Base-by-base conservation (phyloP, 768 basidiomycete genomes). In the Serendipita sp. region DNA sequence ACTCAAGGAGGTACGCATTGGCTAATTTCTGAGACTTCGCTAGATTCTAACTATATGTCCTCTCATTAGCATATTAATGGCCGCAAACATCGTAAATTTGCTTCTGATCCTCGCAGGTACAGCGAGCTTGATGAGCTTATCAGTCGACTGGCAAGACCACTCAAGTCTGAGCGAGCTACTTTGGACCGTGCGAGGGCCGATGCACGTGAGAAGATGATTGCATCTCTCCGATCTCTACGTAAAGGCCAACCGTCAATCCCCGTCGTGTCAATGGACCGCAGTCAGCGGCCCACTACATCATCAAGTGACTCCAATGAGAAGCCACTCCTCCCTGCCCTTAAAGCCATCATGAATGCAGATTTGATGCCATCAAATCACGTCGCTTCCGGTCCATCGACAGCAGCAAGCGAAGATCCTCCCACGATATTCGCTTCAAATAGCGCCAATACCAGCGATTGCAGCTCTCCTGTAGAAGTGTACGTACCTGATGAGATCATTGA, bases 11-110 rank as follows among this genome's bases (percentile, higher is more conserved):
- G 95, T 96, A 69, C 71, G 85, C 18, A 11, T 1, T 8, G 1
- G 30, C 16, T 16, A 28, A 38, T 60, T 3, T 35, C 2, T 28
- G 16, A 35, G 16, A n/a, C 10, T 5, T 35, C 15, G 78, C 44
- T 30, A n/a, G n/a, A 35, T 30, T 60, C 10, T 18, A n/a, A 5
- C n/a, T n/a, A 3, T 51, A 51, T 45, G 5, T 54, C 67, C 23
- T 44, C 51, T 64, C 54, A 58, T 3, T 69, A 96, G 92, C 93
- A 96, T 71, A 78, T 88, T 64, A 73, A 74, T 56, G 78, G 84
- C 15, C 81, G 81, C 56, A 88, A 79, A 70, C 95, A 98, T 73
- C 81, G 83, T 63, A 87, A 85, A 67, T 97, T 90, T 73, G 92
- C 95, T 34, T 60, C 28, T 11, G 56, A 60, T 36, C 56, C 56